Conservation (phyloP, 1,284 basidiomycete species). For the Neolentinus lepideus region DNA sequence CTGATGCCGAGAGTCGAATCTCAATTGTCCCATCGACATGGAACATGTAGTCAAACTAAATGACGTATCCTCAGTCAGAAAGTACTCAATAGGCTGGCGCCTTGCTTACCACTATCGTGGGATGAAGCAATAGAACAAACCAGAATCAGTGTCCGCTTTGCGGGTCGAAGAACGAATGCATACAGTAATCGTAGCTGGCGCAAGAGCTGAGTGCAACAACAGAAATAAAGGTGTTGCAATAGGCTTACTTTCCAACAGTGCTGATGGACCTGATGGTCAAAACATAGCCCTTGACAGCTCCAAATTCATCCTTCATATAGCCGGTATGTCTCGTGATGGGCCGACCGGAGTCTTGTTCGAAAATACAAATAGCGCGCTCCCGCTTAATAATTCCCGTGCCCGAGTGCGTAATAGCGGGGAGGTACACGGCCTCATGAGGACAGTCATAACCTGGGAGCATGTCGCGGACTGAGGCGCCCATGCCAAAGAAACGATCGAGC, state of each 20-base stretch:
- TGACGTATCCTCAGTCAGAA: conserved; percentile 7
- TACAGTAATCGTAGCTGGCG: conserved; percentile 47
- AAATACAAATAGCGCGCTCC: conserved; percentile 54
- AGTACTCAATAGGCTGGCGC: background rate
- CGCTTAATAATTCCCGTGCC: conserved; percentile 34
- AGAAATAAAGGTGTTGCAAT: background rate
- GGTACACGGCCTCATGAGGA: conserved; percentile 49
- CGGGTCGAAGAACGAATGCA: conserved; percentile 18
- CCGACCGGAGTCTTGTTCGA: conserved; percentile 51
- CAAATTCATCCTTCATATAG: conserved; percentile 41
- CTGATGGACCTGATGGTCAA: conserved; percentile 48
- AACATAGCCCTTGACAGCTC: conserved; percentile 53
- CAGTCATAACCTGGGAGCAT: conserved; percentile 63
- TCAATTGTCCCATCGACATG: conserved; percentile 61
- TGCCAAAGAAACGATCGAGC: conserved; percentile 62
- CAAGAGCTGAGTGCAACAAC: background rate
- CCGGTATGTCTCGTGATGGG: conserved; percentile 57
- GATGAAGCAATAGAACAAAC: background rate
- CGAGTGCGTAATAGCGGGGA: conserved; percentile 49
- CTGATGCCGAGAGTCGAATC: conserved; percentile 56
- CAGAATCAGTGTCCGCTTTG: no score
- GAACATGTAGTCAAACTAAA: conserved; percentile 59
- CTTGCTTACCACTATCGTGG: conserved; percentile 27
- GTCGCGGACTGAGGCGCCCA: conserved; percentile 47
- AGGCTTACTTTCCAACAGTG: conserved; percentile 55